Percentiles rank a stretch among this genome's conserved stretches.
Conservation (phyloP, 257 asterid genomes). For the Phtheirospermum japonicum region DNA sequence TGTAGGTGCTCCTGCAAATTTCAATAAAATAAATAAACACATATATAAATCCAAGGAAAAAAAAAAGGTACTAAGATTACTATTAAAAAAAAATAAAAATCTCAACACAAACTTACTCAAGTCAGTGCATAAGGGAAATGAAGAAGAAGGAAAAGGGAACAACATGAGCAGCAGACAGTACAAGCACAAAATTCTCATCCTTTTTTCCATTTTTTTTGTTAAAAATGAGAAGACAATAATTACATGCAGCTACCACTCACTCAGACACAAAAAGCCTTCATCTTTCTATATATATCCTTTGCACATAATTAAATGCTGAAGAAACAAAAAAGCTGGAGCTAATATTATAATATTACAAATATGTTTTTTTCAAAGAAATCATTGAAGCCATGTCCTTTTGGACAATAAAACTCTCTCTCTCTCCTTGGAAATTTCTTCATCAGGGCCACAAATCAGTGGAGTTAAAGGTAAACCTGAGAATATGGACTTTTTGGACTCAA, state of each 20-base stretch:
- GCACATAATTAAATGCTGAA: background rate
- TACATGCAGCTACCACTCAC: background rate
- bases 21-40: background rate
- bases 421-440: no score
- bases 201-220: slow-evolving; percentile 37
- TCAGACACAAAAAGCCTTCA: background rate
- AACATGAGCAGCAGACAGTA: slow-evolving; percentile 45
- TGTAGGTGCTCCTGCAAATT: slow-evolving; percentile 64
- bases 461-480: background rate
- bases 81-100: background rate
- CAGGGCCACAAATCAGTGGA: no score
- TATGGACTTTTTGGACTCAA: background rate
- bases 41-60: background rate
- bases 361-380: slow-evolving; percentile 21
- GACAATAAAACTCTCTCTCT: no score
- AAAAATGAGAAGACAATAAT: background rate
- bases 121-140: slow-evolving; percentile 73
- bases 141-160: slow-evolving; percentile 45
- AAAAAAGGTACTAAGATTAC: background rate
- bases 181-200: slow-evolving; percentile 25
- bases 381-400: no score
- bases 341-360: slow-evolving; percentile 10
- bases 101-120: slow-evolving; percentile 54
- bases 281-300: slow-evolving; percentile 11
- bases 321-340: background rate